Evolutionary conservation across 179 eudicot genomes (phyloP).

Genomic region (Amaranthus tricolor): DNA sequence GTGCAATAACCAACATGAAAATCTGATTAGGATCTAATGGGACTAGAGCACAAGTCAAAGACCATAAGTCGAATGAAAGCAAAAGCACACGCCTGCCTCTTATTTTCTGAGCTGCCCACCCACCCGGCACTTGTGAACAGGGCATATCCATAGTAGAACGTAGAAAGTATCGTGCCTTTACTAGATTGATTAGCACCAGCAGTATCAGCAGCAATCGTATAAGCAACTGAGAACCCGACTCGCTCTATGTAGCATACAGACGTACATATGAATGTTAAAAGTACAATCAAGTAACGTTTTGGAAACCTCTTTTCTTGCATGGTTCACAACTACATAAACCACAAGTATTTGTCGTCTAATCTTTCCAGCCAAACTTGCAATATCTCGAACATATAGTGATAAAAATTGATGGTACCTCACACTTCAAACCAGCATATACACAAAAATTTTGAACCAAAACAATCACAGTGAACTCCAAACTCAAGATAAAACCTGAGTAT

Average conservation of each 20-base stretch:
- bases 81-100: conserved; percentile 94
- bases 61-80: conserved; percentile 80
- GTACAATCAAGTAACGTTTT: conserved; percentile 73
- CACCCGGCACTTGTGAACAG: conserved; percentile 92
- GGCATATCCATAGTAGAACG: conserved; percentile 93
- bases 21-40: conserved; percentile 69
- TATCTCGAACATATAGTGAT: not conserved
- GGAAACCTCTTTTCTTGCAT: conserved; percentile 59
- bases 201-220: conserved; percentile 62
- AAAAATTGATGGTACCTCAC: not conserved
- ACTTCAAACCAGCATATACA: conserved; percentile 6
- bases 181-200: conserved; percentile 66
- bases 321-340: conserved; percentile 10
- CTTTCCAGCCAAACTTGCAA: conserved; percentile 17
- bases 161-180: conserved; percentile 84
- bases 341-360: conserved; percentile 7
- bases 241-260: conserved; percentile 91
- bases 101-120: conserved; percentile 94
- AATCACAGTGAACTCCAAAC: conserved; percentile 16
- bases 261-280: conserved; percentile 80
- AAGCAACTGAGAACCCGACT: conserved; percentile 75
- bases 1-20: conserved; percentile 60
- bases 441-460: not conserved
- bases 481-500: not conserved
- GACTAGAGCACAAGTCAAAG: conserved; percentile 70